Conservation (phyloP, 108 stramenopile genomes). For the Bacterosira constricta region DNA sequence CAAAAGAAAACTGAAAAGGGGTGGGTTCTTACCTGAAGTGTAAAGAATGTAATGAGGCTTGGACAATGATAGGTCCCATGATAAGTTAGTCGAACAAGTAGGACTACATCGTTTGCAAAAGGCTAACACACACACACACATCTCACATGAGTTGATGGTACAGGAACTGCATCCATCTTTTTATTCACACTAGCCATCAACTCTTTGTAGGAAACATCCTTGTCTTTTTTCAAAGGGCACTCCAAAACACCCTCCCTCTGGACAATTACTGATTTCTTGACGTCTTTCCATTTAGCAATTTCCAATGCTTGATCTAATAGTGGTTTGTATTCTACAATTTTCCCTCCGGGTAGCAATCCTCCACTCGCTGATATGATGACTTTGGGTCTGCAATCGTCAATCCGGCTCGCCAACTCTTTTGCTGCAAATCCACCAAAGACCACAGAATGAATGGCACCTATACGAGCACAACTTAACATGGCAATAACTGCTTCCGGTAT, state of each 20-base stretch:
- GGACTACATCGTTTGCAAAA: not conserved
- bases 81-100: too few species aligned
- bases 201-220: slow-evolving; percentile 55
- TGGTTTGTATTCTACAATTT: slow-evolving; percentile 66
- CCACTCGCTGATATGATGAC: slow-evolving; percentile 69
- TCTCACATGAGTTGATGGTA: slow-evolving; percentile 53
- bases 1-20: not conserved
- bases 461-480: slow-evolving; percentile 79
- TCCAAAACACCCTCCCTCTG: slow-evolving; percentile 49
- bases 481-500: slow-evolving; percentile 79
- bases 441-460: slow-evolving; percentile 85
- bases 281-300: slow-evolving; percentile 43
- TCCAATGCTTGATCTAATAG: slow-evolving; percentile 66
- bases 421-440: slow-evolving; percentile 90
- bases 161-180: slow-evolving; percentile 43
- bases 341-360: slow-evolving; percentile 59
- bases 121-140: too few species aligned
- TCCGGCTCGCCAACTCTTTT: slow-evolving; percentile 66
- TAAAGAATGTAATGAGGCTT: slow-evolving; percentile 70
- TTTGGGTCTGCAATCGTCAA: slow-evolving; percentile 72
- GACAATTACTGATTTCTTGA: slow-evolving; percentile 54
- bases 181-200: slow-evolving; percentile 27
- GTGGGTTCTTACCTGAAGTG: too few species aligned
- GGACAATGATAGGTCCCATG: too few species aligned
- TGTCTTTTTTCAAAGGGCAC: slow-evolving; percentile 30